Evolutionary conservation across 306 rosid genomes (phyloP), one percentile per base, ranked within the genome.

Genomic region (Gastrolobium villosum): DNA sequence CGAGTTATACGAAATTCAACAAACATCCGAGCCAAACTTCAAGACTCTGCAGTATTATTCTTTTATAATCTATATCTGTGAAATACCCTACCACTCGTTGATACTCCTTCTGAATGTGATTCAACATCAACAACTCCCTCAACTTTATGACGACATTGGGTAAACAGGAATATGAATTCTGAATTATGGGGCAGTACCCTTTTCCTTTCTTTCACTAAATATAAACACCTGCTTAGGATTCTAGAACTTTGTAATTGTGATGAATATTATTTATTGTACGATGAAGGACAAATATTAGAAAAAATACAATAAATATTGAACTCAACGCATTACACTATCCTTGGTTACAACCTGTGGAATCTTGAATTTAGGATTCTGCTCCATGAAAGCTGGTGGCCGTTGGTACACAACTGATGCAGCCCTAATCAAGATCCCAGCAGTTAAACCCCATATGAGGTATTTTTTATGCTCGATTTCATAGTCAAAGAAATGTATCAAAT

Each of bases 381-480:
- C 99, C 60, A 83, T 28, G 76, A 95, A 95, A 85, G 90, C 89
- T 13, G 99, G 98, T 14, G 90, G 81, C 30, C 88, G 82, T 86
- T 91, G 83, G 84, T 79, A 90, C 64, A 92, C 92, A 44, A 92
- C 83, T 53, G 99, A 91, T 41, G 99, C 99, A 56, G 97, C 97
- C 81, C 90, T 88, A 56, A 95, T 91, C 89, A 92, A 95, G 81
- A 95, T 86, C 71, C 98, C 98, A 32, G 98, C 99, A 13, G 99
- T 95, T 65, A 95, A 87, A 34, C 99, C 98, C 99, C 99, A 95
- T 61, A 95, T 90, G 48, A 89, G 59, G 76, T 84, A 95, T 71
- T 89, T 88, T 48, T 85, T 86, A 55, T 85, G 69, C 65, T 86
- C 83, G 0, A 80, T 78, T 55, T 87, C 90, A 20, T 91, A 88